A percentile compares a stretch with the other conserved stretches of the same genome.
Conservation (phyloP, 2,329 filamentous ascomycete species). For the Xylariaceae sp. region DNA sequence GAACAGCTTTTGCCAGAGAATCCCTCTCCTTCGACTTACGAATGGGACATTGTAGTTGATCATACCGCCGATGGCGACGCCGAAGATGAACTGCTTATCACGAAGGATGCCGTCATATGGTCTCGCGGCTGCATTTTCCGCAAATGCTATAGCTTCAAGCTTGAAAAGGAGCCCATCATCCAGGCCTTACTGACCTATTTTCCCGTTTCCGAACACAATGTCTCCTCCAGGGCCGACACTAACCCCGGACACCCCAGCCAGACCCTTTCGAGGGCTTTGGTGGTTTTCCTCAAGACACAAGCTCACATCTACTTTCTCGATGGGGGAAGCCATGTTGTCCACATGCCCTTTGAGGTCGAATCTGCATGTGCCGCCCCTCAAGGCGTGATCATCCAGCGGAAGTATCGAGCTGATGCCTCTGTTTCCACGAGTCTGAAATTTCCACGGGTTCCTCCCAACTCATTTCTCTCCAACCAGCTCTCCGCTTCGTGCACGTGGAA, state of each 20-base stretch:
- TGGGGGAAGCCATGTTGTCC: constrained; percentile 81
- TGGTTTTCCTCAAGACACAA: constrained; percentile 88
- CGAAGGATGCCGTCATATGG: constrained; percentile 76
- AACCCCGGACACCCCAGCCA: constrained; percentile 5
- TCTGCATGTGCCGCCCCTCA: constrained; percentile 74
- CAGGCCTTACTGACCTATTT: constrained; percentile 86
- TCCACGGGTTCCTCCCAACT: constrained; percentile 68
- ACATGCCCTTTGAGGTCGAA: constrained; percentile 92
- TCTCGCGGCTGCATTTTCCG: constrained; percentile 79
- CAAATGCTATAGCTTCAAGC: constrained; percentile 77
- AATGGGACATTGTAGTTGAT: constrained; percentile 62
- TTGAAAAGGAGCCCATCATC: constrained; percentile 80
- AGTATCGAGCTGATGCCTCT: constrained; percentile 49
- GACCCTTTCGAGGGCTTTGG: constrained; percentile 61
- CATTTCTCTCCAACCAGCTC: constrained; percentile 69
- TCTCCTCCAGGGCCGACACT: constrained; percentile 7
- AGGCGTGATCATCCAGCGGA: constrained; percentile 83
- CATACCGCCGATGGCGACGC: constrained; percentile 36
- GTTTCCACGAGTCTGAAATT: constrained; percentile 51
- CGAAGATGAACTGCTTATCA: constrained; percentile 77
- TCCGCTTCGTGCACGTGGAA: constrained; percentile 45
- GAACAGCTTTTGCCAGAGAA: constrained; percentile 71
- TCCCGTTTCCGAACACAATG: constrained; percentile 46
- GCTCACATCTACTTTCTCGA: constrained; percentile 89
- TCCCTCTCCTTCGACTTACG: constrained; percentile 60